These are phyloP conservation scores for Alternaria gansuensis DNA, from an alignment of 2,329 filamentous ascomycete genomes.

Conservation along the genomic window DNA sequence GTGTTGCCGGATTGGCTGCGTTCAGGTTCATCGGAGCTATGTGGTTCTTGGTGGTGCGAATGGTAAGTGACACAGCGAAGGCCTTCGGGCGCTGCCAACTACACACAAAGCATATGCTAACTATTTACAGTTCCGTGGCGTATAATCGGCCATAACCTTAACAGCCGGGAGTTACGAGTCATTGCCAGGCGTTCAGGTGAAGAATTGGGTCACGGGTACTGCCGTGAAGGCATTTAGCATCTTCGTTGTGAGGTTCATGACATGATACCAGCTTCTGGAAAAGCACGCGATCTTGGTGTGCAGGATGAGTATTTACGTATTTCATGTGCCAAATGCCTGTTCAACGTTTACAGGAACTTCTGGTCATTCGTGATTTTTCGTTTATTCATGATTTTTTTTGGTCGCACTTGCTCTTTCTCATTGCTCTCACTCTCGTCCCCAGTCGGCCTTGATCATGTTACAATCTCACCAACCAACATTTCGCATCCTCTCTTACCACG, in stretches of 20 bases:
- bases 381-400: neutral
- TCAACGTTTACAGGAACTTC: neutral
- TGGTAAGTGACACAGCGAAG: conserved; percentile 42
- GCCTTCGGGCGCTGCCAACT: neutral
- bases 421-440: conserved; percentile 1
- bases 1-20: conserved; percentile 80
- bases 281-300: conserved; percentile 13
- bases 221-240: conserved; percentile 8
- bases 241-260: conserved; percentile 22
- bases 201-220: conserved; percentile 15
- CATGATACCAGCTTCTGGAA: conserved; percentile 31
- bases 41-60: conserved; percentile 81
- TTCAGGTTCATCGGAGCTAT: conserved; percentile 88
- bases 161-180: neutral
- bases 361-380: neutral
- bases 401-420: neutral
- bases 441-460: neutral
- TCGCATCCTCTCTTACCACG: neutral
- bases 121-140: conserved; percentile 60
- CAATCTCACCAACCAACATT: neutral
- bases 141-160: conserved; percentile 37
- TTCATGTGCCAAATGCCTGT: conserved; percentile 10
- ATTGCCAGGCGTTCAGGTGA: conserved; percentile 16
- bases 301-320: conserved; percentile 16
- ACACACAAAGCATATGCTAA: conserved; percentile 35